Evolutionary conservation across 2,329 filamentous ascomycete species (phyloP), one percentile per base, ranked within the genome.

Genomic region (Trichoderma sp.): DNA sequence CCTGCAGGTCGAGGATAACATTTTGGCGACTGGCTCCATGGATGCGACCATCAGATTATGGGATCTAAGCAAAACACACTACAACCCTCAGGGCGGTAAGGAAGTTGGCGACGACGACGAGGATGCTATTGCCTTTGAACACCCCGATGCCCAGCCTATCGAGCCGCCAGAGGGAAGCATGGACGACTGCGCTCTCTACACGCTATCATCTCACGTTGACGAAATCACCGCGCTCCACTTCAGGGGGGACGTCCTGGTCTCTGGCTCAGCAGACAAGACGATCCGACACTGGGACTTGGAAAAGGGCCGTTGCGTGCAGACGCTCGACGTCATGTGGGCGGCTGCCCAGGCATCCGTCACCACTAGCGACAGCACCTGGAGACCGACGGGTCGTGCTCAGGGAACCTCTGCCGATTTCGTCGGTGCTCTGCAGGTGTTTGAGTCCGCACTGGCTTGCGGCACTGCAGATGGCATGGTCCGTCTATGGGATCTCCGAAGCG

Each of bases 391-490:
- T 18, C 89, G 92, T 60, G 78, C 89, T 18, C 72, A 77, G 56
- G 83, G 88, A 5, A 87, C 90, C 70, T 84, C 87, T 18, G 94
- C 95, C 1, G 93, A 97, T 79, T 99, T 98, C 79, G 93, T 99
- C 13, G 96, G 96, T 30, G 92, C 96, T 5, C 78, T 99, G 69
- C 96, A 99, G 78, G 95, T 97, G 51, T 99, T 98, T 76, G 95
- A 99, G 79, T 93, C 95, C 16, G 96, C 96, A 14, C 85, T 99
- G 71, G 96, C 96, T 11, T 98, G 96, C 77, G 96, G 96, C 74
- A 99, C 96, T 14, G 96, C 96, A 0, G 96, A 99, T 77, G 96
- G 96, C 52, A 96, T 98, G 93, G 94, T 99, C 51, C 86, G 96
- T 69, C 82, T 99, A 39, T 99, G 96, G 96, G 96, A 99, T 89